phyloP scores from a whole-genome alignment of 2,329 filamentous ascomycete species.

The Exophiala dermatitidis region DNA sequence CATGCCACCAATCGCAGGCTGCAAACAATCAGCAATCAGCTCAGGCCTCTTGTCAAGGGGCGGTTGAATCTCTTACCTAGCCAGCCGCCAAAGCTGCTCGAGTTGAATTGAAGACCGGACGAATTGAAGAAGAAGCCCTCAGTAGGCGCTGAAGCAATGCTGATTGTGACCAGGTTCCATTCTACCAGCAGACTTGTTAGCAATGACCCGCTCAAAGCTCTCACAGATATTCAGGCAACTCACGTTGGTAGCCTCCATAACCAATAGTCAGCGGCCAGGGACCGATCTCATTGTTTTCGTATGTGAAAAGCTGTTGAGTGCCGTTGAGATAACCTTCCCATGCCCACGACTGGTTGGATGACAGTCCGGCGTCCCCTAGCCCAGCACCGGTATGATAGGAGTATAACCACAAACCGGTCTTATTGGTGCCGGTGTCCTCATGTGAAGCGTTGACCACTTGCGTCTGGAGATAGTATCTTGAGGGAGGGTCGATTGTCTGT shows the following conservation, averaged over 20 bases:
- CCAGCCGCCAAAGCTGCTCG: conserved; percentile 15
- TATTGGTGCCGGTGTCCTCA: conserved; percentile 23
- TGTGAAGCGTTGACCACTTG: conserved; percentile 18
- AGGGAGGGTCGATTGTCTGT: conserved; percentile 16
- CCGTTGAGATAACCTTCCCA: conserved; percentile 24
- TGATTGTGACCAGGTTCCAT: conserved; percentile 23
- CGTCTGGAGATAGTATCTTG: conserved; percentile 22
- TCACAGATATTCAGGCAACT: neutral
- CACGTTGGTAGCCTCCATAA: conserved; percentile 23
- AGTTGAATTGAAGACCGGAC: conserved; percentile 24
- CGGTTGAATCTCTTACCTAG: conserved; percentile 10
- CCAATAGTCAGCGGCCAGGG: conserved; percentile 21
- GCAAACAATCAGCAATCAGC: conserved; percentile 6
- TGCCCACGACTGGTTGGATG: conserved; percentile 16
- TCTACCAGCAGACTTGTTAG: conserved; percentile 13
- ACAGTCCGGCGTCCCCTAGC: conserved; percentile 22
- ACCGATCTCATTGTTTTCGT: conserved; percentile 18
- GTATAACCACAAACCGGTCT: conserved; percentile 23
- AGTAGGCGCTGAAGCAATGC: conserved; percentile 11
- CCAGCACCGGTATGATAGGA: conserved; percentile 27
- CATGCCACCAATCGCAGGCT: conserved; percentile 27
- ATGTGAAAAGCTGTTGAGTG: conserved; percentile 22
- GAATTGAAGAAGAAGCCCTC: conserved; percentile 25
- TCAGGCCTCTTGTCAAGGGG: neutral
- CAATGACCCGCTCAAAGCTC: neutral